Percentiles rank a stretch among this genome's conserved stretches.
Evolutionary conservation across 306 rosid species (phyloP).

Genomic region (Nissolia schottii): DNA sequence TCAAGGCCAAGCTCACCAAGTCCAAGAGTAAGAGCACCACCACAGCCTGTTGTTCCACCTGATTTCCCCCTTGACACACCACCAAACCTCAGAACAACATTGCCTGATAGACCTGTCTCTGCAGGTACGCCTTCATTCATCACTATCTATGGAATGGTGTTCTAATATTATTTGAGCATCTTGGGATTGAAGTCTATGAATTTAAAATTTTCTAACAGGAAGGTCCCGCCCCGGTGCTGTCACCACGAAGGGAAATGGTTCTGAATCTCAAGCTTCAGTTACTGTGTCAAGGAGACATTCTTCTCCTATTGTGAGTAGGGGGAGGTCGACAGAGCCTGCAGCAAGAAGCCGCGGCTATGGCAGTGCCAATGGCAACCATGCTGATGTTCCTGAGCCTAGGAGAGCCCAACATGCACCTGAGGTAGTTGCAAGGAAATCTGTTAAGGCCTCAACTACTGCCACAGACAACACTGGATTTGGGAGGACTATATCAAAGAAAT

Average conservation of each 20-base stretch:
- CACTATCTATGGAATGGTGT: too few species aligned
- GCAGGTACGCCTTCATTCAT: too few species aligned
- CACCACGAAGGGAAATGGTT: conserved; percentile 46
- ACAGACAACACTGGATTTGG: conserved; percentile 85
- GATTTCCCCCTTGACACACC: conserved; percentile 94
- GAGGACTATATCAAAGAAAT: conserved; percentile 87
- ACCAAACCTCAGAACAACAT: conserved; percentile 86
- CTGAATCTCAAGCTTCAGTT: conserved; percentile 49
- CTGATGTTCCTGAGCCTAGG: conserved; percentile 58
- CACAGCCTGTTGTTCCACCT: conserved; percentile 82
- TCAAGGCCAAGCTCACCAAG: conserved; percentile 91
- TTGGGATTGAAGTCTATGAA: too few species aligned
- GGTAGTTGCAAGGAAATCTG: conserved; percentile 56
- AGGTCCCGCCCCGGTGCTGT: conserved; percentile 70
- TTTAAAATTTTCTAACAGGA: too few species aligned
- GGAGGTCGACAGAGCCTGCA: conserved; percentile 63
- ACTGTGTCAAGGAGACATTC: conserved; percentile 61
- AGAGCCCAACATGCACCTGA: conserved; percentile 57
- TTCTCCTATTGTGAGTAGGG: conserved; percentile 74
- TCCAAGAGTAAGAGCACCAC: conserved; percentile 70
- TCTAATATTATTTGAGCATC: too few species aligned
- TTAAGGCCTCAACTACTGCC: conserved; percentile 56
- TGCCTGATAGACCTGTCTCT: conserved; percentile 93
- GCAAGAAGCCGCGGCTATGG: conserved; percentile 56
- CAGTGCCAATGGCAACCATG: conserved; percentile 56